Evolutionary conservation across 2,329 filamentous ascomycete species (phyloP).

Genomic region (Aspergillus terreus): DNA sequence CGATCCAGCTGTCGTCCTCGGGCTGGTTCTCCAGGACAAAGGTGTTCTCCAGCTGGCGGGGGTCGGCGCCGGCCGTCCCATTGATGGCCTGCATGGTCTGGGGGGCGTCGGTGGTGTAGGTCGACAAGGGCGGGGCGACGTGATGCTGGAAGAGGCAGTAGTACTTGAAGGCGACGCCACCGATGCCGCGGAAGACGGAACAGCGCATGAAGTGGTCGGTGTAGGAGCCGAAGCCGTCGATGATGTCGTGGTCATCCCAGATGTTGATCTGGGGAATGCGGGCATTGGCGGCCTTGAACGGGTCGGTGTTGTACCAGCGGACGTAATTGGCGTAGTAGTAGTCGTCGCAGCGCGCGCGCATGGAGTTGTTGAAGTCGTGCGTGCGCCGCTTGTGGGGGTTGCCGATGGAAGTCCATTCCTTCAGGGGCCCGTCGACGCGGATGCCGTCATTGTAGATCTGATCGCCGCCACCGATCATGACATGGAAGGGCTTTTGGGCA

Average conservation of each 20-base stretch:
- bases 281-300: slow-evolving; percentile 57
- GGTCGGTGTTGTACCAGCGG: slow-evolving; percentile 66
- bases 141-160: slow-evolving; percentile 71
- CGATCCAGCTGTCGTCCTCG: slow-evolving; percentile 71
- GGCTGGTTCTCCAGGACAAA: slow-evolving; percentile 61
- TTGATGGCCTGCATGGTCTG: slow-evolving; percentile 50
- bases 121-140: slow-evolving; percentile 75
- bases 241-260: slow-evolving; percentile 65
- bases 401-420: slow-evolving; percentile 58
- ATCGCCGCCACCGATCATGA: slow-evolving; percentile 85
- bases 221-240: slow-evolving; percentile 64
- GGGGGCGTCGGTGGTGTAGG: slow-evolving; percentile 73
- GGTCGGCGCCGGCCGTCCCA: slow-evolving; percentile 56
- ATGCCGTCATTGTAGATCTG: slow-evolving; percentile 79
- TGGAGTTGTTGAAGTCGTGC: slow-evolving; percentile 62
- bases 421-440: slow-evolving; percentile 76
- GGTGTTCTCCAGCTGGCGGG: slow-evolving; percentile 67
- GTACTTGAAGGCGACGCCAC: slow-evolving; percentile 57
- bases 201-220: slow-evolving; percentile 66
- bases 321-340: slow-evolving; percentile 62
- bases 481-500: slow-evolving; percentile 57
- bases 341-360: slow-evolving; percentile 57
- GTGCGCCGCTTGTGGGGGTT: slow-evolving; percentile 59
- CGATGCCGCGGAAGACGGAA: slow-evolving; percentile 62
- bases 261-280: slow-evolving; percentile 63